Evolutionary conservation across 805 yeast genomes (phyloP), one percentile per base, ranked within the genome.

Genomic region (Kuraishia borneana): DNA sequence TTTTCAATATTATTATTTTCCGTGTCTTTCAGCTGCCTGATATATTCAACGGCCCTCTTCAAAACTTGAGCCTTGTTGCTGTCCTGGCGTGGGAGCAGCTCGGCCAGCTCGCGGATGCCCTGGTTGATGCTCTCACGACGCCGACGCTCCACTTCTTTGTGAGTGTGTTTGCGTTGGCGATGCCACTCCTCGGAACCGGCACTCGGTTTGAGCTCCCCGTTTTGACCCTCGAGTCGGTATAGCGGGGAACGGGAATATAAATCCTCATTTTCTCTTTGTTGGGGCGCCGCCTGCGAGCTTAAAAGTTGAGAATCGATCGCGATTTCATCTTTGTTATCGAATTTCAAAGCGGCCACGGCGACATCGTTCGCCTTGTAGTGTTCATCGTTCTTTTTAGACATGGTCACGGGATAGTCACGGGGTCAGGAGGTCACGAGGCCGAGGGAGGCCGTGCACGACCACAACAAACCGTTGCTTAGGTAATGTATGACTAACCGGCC

Each of bases 91-190:
- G 95, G 95, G 36, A 88, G 72, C 39, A 88, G 55, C 18, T 73
- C 73, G 21, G 88, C 81, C 45, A 88, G 65, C 45, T 77, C 83
- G 47, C 74, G 76, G 50, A 88, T 85, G n/a, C 95, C 96, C 28
- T 68, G 62, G 58, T 85, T 88, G 51, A 88, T 88, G 31, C 77
- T 73, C 53, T 87, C 95, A 50, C 96, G 73, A 57, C 96, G 73
- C 46, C 95, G 75, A 51, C 95, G 71, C 60, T 88, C 96, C 17
- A 88, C 96, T 58, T 88, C 96, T 58, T 87, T 88, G 63, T 92
- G 98, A 57, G 85, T 88, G 47, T 83, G 83, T 48, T 82, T 78
- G 48, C 96, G 76, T 52, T 76, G 74, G 40, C 68, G 69, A 51
- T 80, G 85, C 89, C 92, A 83, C 53, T 82, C 94, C 30, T 78